Conservation (phyloP, 352 stramenopile species). For the Pythium volutum region DNA sequence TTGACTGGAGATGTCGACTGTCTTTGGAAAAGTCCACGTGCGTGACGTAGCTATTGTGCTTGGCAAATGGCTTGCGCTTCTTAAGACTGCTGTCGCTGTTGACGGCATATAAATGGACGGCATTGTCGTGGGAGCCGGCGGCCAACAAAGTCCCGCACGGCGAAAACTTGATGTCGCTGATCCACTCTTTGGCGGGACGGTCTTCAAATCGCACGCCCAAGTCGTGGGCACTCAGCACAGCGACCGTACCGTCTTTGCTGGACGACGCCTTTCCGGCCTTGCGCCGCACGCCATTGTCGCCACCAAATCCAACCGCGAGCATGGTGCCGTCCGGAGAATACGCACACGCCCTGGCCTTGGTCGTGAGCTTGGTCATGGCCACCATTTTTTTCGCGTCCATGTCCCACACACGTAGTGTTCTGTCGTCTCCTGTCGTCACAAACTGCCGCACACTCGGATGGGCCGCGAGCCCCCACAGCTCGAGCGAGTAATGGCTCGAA, state of each 20-base stretch:
- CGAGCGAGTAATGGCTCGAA: slow-evolving; percentile 60
- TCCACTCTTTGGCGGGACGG: slow-evolving; percentile 62
- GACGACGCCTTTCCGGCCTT: slow-evolving; percentile 30
- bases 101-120: slow-evolving; percentile 57
- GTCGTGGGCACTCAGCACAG: slow-evolving; percentile 33
- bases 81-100: slow-evolving; percentile 29
- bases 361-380: slow-evolving; percentile 30
- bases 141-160: slow-evolving; percentile 42
- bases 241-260: slow-evolving; percentile 45
- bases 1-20: slow-evolving; percentile 63
- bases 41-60: slow-evolving; percentile 82
- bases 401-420: slow-evolving; percentile 81
- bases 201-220: slow-evolving; percentile 52
- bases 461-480: slow-evolving; percentile 80
- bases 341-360: slow-evolving; percentile 69
- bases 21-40: slow-evolving; percentile 83
- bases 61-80: slow-evolving; percentile 70
- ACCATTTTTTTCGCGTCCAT: slow-evolving; percentile 55
- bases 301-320: slow-evolving; percentile 78
- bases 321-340: slow-evolving; percentile 87
- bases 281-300: slow-evolving; percentile 53
- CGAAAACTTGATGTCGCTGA: slow-evolving; percentile 79
- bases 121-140: slow-evolving; percentile 73
- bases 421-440: slow-evolving; percentile 75
- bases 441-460: slow-evolving; percentile 69